Evolutionary conservation across 805 yeast species (phyloP).

Genomic region (Candida peoriensis): DNA sequence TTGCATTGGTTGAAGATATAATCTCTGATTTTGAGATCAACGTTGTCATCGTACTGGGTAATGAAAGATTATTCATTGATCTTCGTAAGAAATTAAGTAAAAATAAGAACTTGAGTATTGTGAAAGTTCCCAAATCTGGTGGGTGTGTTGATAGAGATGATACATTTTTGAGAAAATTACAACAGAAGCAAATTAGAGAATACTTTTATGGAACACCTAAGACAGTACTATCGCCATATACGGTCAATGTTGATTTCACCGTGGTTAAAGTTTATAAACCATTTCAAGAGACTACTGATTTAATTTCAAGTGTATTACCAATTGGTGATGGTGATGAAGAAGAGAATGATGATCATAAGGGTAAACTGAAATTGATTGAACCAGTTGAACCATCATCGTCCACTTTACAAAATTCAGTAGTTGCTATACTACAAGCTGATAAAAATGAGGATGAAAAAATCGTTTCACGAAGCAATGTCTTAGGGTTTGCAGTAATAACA

Average conservation of each 20-base stretch:
- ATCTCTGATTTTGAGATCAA: slow-evolving; percentile 55
- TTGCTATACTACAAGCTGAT: slow-evolving; percentile 57
- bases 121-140: slow-evolving; percentile 66
- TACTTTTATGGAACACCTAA: slow-evolving; percentile 80
- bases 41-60: slow-evolving; percentile 65
- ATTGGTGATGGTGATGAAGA: slow-evolving; percentile 24
- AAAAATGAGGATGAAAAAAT: slow-evolving; percentile 42
- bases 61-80: slow-evolving; percentile 64
- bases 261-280: slow-evolving; percentile 64
- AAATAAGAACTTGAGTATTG: slow-evolving; percentile 28
- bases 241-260: slow-evolving; percentile 64
- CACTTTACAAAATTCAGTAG: slow-evolving; percentile 66
- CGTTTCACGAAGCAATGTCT: slow-evolving; percentile 49
- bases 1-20: slow-evolving; percentile 47
- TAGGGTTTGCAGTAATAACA: slow-evolving; percentile 64
- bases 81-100: slow-evolving; percentile 43
- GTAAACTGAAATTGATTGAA: slow-evolving; percentile 19
- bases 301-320: slow-evolving; percentile 22
- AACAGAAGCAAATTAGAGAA: slow-evolving; percentile 74
- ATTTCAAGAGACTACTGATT: slow-evolving; percentile 7
- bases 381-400: slow-evolving; percentile 43
- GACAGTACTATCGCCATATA: slow-evolving; percentile 75
- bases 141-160: slow-evolving; percentile 78
- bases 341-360: slow-evolving; percentile 25
- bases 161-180: slow-evolving; percentile 59